Base-by-base conservation (phyloP, 106 monocot genomes). In the Dendrobium officinale region DNA sequence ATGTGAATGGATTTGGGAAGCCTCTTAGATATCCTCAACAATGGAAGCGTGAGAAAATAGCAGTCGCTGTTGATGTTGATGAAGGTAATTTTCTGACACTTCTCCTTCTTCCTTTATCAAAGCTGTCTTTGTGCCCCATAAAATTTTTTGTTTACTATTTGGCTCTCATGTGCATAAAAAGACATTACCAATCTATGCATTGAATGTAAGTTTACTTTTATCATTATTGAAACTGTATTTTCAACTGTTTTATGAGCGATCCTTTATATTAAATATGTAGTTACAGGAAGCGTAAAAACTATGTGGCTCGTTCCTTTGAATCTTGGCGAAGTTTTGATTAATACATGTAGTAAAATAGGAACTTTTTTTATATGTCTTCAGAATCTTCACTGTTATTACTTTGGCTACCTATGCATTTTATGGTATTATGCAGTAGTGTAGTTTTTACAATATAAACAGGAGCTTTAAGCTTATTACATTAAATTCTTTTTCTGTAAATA, bases 21-120 rank as follows among this genome's bases (percentile, higher is more conserved):
- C 43, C 42, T 74, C 43, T 43, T 74, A 43, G 2, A 74, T 42
- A 42, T 74, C 74, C 74, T 74, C 42, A 9, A 43, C 74, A 74
- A 42, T 43, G 43, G 41, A 74, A 43, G 19, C 6, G 41, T 43
- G 43, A 43, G 18, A 74, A 74, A 20, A 42, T 74, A 29, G 74
- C 29, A 0, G 74, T 74, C 43, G 74, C 74, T 74, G 74, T 74
- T 74, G 74, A 74, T 43, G 74, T 74, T 42, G 74, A 74, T 74
- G 74, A 74, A 74, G 74, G 74, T 74, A 74, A 42, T 74, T 41
- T 40, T n/a, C 19, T 43, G 74, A 16, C 18, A 18, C 0, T 42
- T 37, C 13, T 70, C 24, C 33, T 3, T 68, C 31, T 68, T 31
- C 31, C 68, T 68, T 74, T 43, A 42, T 74, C 19, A 74, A 43